Conservation (phyloP, 2,329 filamentous ascomycete species). For the Cladophialophora yegresii region DNA sequence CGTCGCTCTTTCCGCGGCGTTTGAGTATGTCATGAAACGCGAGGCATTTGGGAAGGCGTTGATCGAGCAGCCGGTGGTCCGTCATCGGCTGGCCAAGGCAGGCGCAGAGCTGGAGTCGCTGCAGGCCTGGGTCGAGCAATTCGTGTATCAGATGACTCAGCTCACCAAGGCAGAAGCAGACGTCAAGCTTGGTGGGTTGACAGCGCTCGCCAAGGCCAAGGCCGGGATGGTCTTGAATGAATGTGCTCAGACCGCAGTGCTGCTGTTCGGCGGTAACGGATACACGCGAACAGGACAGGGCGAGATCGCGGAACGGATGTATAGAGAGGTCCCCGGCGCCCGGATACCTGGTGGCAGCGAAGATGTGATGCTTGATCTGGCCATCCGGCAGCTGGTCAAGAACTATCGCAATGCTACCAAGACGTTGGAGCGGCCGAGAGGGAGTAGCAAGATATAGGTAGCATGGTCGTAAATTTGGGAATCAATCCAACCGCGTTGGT, state of each 20-base stretch:
- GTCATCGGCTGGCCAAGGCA: constrained; percentile 70
- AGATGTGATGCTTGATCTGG: constrained; percentile 70
- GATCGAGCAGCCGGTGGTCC: constrained; percentile 73
- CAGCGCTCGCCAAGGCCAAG: constrained; percentile 71
- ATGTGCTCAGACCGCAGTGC: constrained; percentile 67
- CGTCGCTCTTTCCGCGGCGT: constrained; percentile 61
- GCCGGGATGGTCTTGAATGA: constrained; percentile 70
- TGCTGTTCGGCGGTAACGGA: constrained; percentile 74
- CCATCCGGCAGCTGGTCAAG: constrained; percentile 70
- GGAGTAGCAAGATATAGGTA: constrained; percentile 33
- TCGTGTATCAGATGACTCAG: constrained; percentile 54
- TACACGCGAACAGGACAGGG: constrained; percentile 70
- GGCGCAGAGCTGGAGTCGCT: constrained; percentile 69
- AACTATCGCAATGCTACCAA: constrained; percentile 51
- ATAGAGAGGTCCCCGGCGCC: constrained; percentile 61
- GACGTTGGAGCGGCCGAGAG: constrained; percentile 27
- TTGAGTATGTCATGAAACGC: constrained; percentile 65
- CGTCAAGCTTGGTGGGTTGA: constrained; percentile 66
- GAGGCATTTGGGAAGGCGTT: constrained; percentile 69
- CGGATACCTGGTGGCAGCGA: constrained; percentile 69
- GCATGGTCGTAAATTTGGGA: neutral
- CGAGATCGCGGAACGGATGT: constrained; percentile 68
- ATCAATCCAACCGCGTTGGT: neutral
- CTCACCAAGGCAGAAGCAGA: constrained; percentile 54
- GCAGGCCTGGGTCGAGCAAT: constrained; percentile 64